Evolutionary conservation across 2,329 filamentous ascomycete genomes (phyloP), one percentile per base, ranked within the genome.

Genomic region (Fusarium mundagurra): DNA sequence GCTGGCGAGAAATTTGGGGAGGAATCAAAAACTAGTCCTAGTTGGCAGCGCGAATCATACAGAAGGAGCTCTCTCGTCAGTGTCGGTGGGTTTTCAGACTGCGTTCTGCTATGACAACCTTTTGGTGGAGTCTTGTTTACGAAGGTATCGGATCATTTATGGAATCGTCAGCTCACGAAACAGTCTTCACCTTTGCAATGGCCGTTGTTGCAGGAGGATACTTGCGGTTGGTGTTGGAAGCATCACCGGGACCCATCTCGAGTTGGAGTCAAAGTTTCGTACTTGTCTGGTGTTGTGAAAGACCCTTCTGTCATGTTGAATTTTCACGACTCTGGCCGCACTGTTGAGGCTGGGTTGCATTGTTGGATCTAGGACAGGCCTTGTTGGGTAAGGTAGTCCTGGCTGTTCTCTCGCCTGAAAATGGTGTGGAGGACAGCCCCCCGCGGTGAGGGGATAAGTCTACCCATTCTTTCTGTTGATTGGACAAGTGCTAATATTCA

Each of bases 11-110:
- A 39, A 72, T 81, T 79, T 79, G 90, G 90, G 91, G 92, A 92
- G 93, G 92, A 95, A 93, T 86, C 92, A 97, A 98, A 98, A 95
- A 96, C 94, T 86, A 91, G 92, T 97, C 94, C 92, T 87, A 83
- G 93, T 93, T 91, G 93, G 92, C 90, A 92, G 89, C 94, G 94
- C 92, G 88, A 86, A 81, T 89, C 93, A 92, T 80, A 94, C 92
- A 88, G 93, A 95, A 91, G 92, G 89, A 90, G 84, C 72, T 67
- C 70, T 64, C 50, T 73, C 72, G 67, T 76, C 59, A 61, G 34
- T 43, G 55, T 67, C 51, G 62, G 41, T 44, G 72, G 67, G 65
- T 54, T 51, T 62, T 47, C 43, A 44, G 51, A 59, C 48, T 64
- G 62, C 53, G 63, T 61, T 68, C 67, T 71, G 65, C 66, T 57